Base-by-base conservation (phyloP, 2,329 filamentous ascomycete genomes). In the Trichoderma afroharzianum region DNA sequence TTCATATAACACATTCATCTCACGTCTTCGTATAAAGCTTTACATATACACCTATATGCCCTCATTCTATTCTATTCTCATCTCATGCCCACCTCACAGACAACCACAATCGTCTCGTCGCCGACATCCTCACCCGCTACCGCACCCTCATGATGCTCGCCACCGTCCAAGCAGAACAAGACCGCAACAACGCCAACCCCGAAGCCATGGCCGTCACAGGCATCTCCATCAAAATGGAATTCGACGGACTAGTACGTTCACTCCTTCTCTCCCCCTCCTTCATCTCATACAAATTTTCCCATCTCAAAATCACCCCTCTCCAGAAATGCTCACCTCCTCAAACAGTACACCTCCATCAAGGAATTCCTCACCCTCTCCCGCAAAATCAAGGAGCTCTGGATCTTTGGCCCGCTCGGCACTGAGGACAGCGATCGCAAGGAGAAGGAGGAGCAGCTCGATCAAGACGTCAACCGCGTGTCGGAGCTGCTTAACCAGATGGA, bases 381-480 rank as follows among this genome's bases (percentile, higher is more conserved):
- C 67, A 80, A 81, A 62, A 79, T 85, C 77, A 84, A 86, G 74
- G 80, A 86, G 76, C 79, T 85, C 63, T 82, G 84, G 84, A 76
- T 85, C 67, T 82, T 83, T 70, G 80, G 83, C 0, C 77, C 84
- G 62, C 80, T 85, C 32, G 80, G 82, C 70, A 75, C 81, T 70
- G 79, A 79, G 47, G 81, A 83, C 71, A 77, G 77, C 24, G 78
- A 79, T 55, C 77, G 78, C 53, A 78, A 77, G 66, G 79, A 78
- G 11, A 81, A 80, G 72, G 81, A 83, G 61, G 80, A 79, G 63
- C 77, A 76, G 71, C 77, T 83, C 8, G 79, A 83, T 63, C 75
- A 73, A 28, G 78, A 84, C 72, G 81, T 83, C 26, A 73, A 76
- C 28, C 76, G 75, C 18, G 82, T 82, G 24, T 76, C 80, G 8